Evolutionary conservation across 495 filamentous ascomycete species (phyloP).

Genomic region (Neurospora sp.): DNA sequence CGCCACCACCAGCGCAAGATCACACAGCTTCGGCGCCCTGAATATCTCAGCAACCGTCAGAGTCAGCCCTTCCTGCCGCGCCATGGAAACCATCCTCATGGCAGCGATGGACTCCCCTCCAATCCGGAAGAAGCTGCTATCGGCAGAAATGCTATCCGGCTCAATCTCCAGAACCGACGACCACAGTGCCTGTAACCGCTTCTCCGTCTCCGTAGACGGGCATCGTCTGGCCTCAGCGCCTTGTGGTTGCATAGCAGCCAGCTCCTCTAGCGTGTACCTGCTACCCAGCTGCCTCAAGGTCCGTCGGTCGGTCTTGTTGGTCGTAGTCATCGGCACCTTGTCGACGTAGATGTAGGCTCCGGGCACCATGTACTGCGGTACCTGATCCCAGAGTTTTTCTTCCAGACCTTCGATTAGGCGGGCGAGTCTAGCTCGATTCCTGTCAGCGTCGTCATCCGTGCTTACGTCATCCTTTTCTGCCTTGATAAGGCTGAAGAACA

Average conservation of each 20-base stretch:
- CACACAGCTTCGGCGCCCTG: slow-evolving; percentile 34
- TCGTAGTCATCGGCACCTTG: too few species aligned
- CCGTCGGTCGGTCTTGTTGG: slow-evolving; percentile 18
- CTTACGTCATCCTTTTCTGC: too few species aligned
- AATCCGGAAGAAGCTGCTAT: slow-evolving; percentile 52
- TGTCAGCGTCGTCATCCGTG: too few species aligned
- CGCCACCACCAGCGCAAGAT: slow-evolving; percentile 23
- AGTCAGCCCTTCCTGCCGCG: slow-evolving; percentile 35
- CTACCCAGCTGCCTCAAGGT: neutral
- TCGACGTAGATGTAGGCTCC: too few species aligned
- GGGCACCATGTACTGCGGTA: too few species aligned
- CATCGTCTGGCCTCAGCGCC: neutral
- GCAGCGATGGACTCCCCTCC: slow-evolving; percentile 64
- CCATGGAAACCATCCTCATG: slow-evolving; percentile 55
- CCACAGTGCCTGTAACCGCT: slow-evolving; percentile 22
- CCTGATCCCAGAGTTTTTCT: too few species aligned
- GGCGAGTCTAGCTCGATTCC: too few species aligned
- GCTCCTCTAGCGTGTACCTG: neutral
- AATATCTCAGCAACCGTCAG: slow-evolving; percentile 47
- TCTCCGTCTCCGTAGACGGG: slow-evolving; percentile 15
- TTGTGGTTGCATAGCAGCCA: neutral
- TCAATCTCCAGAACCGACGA: slow-evolving; percentile 15
- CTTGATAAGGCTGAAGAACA: too few species aligned
- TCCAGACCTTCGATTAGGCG: too few species aligned
- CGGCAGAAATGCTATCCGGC: slow-evolving; percentile 31